phyloP scores from a whole-genome alignment of 75 land plant genomes.

The Cryptomeria japonica region DNA sequence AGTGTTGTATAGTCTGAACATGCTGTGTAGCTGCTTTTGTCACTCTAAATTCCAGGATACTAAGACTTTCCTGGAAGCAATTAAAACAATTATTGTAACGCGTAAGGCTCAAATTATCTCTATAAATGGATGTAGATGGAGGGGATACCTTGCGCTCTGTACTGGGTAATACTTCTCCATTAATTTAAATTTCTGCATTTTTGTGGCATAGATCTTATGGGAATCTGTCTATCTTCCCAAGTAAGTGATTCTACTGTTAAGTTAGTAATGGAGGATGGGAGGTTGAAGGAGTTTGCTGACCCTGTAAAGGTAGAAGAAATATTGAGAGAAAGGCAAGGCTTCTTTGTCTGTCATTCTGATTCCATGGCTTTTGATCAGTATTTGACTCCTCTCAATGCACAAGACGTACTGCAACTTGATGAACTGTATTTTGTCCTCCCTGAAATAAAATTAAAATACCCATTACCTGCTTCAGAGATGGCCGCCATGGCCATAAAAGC shows the following conservation, averaged over 20 bases:
- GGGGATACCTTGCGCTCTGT: too few relatives aligned
- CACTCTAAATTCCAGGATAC: too few relatives aligned
- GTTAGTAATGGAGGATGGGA: slow-evolving; percentile 39
- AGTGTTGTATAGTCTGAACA: too few relatives aligned
- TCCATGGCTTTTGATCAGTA: slow-evolving; percentile 43
- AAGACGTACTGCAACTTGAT: slow-evolving; percentile 42
- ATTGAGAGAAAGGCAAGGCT: slow-evolving; percentile 18
- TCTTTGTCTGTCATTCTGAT: slow-evolving; percentile 48
- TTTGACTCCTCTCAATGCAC: slow-evolving; percentile 25
- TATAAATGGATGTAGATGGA: too few relatives aligned
- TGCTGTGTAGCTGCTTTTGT: too few relatives aligned
- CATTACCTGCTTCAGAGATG: slow-evolving; percentile 41
- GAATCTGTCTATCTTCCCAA: slow-evolving; percentile 39
- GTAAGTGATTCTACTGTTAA: slow-evolving; percentile 33
- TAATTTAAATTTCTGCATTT: too few relatives aligned
- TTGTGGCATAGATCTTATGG: slow-evolving; percentile 22
- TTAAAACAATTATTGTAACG: too few relatives aligned
- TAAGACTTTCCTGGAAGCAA: too few relatives aligned
- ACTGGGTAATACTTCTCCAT: too few relatives aligned
- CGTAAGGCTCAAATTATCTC: too few relatives aligned
- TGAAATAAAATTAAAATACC: slow-evolving; percentile 21
- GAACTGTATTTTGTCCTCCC: slow-evolving; percentile 60
- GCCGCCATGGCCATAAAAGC: slow-evolving; percentile 59
- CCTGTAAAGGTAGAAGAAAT: slow-evolving; percentile 41
- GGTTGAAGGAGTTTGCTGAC: slow-evolving; percentile 33